Evolutionary conservation across 108 stramenopile species (phyloP).

Genomic region (Skeletonema tropicum): DNA sequence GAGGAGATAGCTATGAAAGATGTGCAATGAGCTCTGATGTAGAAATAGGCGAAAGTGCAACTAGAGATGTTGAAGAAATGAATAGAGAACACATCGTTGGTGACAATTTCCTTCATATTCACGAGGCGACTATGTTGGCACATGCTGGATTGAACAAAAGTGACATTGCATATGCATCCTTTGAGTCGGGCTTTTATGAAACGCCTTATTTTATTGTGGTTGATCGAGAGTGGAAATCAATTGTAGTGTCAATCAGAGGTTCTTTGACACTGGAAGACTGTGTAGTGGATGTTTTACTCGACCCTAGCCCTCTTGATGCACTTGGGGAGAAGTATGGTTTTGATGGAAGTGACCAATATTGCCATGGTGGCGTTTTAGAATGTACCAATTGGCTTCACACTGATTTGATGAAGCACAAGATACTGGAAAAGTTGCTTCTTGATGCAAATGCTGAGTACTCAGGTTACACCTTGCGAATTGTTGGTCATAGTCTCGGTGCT

Average conservation of each 20-base stretch:
- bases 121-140: constrained; percentile 76
- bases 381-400: constrained; percentile 79
- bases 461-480: constrained; percentile 81
- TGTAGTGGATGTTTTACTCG: constrained; percentile 90
- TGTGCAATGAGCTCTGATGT: background rate
- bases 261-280: constrained; percentile 95
- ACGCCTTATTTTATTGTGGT: constrained; percentile 94
- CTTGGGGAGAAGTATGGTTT: constrained; percentile 86
- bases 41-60: background rate
- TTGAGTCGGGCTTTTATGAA: constrained; percentile 71
- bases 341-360: constrained; percentile 80
- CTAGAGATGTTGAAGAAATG: background rate
- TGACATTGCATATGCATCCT: constrained; percentile 91
- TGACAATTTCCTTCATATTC: constrained; percentile 77
- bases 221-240: constrained; percentile 82
- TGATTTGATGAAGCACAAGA: constrained; percentile 76
- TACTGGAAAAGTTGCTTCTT: constrained; percentile 64
- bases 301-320: constrained; percentile 79
- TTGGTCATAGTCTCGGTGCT: constrained; percentile 95
- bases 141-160: constrained; percentile 72
- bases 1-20: constrained; percentile 7
- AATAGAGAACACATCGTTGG: constrained; percentile 40
- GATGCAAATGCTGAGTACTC: constrained; percentile 62
- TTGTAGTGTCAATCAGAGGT: constrained; percentile 94
- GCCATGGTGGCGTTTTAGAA: constrained; percentile 85